A percentile compares a stretch with the other conserved stretches of the same genome.
Evolutionary conservation across 345 rosid species (phyloP).

Genomic region (Limnanthes douglasii): DNA sequence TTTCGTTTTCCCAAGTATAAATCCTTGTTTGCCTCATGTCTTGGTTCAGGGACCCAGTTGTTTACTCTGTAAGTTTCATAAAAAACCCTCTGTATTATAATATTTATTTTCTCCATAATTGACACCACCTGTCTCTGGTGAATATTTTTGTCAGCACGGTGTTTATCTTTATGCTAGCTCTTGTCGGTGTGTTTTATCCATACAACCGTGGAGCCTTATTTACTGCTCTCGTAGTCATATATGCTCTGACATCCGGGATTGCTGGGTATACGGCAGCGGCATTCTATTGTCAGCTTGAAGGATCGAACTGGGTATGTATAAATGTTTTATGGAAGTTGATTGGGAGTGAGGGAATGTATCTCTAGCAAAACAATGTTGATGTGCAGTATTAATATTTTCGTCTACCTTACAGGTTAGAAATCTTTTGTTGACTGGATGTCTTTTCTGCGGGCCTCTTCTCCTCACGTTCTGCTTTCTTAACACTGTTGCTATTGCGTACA

Average conservation of each 20-base stretch:
- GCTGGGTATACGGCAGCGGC: conserved; percentile 78
- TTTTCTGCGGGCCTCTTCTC: conserved; percentile 81
- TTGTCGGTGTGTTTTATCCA: conserved; percentile 89
- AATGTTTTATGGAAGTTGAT: neutral
- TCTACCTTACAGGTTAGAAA: conserved; percentile 54
- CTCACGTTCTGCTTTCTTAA: conserved; percentile 84
- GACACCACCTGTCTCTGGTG: neutral
- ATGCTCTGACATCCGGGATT: conserved; percentile 82
- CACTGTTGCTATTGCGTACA: conserved; percentile 75
- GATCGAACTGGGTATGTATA: conserved; percentile 59
- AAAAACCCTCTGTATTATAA: neutral
- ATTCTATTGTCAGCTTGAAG: conserved; percentile 88
- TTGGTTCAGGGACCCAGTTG: conserved; percentile 70
- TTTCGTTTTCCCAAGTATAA: conserved; percentile 61
- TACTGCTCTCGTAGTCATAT: conserved; percentile 76
- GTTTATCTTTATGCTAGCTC: conserved; percentile 69
- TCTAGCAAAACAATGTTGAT: too few relatives aligned
- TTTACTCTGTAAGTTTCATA: conserved; percentile 53
- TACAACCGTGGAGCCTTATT: conserved; percentile 89
- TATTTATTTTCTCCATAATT: neutral
- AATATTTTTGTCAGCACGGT: conserved; percentile 28
- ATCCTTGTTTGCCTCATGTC: conserved; percentile 64
- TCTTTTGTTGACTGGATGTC: conserved; percentile 63
- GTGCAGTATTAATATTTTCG: too few relatives aligned
- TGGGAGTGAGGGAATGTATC: too few relatives aligned